phyloP scores from a whole-genome alignment of 768 basidiomycete species.

The Trametes cubensis region DNA sequence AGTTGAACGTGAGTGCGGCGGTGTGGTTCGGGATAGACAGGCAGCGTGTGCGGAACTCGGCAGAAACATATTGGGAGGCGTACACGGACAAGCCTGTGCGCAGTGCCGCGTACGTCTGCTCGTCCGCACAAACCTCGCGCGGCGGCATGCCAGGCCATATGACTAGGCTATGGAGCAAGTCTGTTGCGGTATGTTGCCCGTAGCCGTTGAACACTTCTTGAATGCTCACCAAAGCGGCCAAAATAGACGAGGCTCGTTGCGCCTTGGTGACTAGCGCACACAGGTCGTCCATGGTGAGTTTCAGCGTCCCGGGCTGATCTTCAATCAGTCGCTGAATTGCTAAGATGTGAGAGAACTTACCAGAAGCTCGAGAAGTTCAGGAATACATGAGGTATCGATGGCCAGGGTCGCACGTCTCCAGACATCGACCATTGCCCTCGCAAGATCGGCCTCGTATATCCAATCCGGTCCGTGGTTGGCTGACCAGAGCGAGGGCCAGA shows the following conservation, averaged over 20 bases:
- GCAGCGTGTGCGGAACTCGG: not conserved
- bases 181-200: constrained; percentile 8
- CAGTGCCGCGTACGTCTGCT: not conserved
- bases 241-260: not conserved
- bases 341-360: too few species aligned
- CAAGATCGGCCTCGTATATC: not conserved
- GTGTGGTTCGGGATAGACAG: not conserved
- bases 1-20: not conserved
- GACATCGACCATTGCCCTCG: not conserved
- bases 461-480: constrained; percentile 3
- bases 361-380: too few species aligned
- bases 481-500: not conserved
- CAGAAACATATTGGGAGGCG: not conserved
- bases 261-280: not conserved
- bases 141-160: not conserved
- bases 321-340: too few species aligned
- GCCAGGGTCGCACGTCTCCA: not conserved
- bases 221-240: not conserved
- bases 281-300: too few species aligned
- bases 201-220: constrained; percentile 7
- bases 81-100: not conserved
- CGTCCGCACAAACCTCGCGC: not conserved
- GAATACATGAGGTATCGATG: not conserved
- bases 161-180: not conserved
- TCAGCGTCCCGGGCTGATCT: too few species aligned